Evolutionary conservation across 2,329 filamentous ascomycete genomes (phyloP), one percentile per base, ranked within the genome.

Genomic region (Ophiostoma australiae): DNA sequence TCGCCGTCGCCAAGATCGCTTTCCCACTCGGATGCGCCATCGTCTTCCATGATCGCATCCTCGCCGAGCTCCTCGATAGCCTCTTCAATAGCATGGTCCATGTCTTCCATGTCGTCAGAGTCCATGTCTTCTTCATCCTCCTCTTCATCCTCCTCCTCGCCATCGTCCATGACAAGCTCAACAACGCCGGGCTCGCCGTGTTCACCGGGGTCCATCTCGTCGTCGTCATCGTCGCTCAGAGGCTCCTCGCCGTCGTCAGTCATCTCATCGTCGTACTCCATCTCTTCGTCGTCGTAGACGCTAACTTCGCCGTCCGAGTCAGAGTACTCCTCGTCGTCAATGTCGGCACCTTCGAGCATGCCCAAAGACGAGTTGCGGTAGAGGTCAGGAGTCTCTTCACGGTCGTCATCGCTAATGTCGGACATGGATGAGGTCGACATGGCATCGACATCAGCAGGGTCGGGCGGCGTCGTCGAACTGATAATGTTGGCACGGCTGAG

Each of bases 311-410:
- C 93, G 66, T 85, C 86, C 17, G 84, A 84, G 41, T 92, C 91
- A 44, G 91, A 93, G 68, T 92, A 93, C 58, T 75, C 72, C n/a
- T 73, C 72, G 74, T 94, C 92, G 73, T 92, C 90, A 72, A 93
- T 90, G 72, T 91, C 88, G 68, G 90, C 88, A 74, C 91, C 90
- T 78, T 98, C 95, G 70, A 97, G 89, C 89, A 98, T 96, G 68
- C 95, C 94, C 31, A 99, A 84, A 1, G 96, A 93, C 1, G 95
- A 98, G 79, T 98, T 97, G 70, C 96, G 91, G 82, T 97, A 98
- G 27, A 99, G 85, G 80, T 99, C 95, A 39, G 96, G 95, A 5
- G 96, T 99, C 78, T 98, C 95, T 79, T 97, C 93, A 65, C 93
- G 90, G 71, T 92, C 90, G 73, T 94, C 91, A 73, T 94, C 91